A percentile compares a stretch with the other conserved stretches of the same genome.
Evolutionary conservation across 768 basidiomycete species (phyloP).

Genomic region (Gelatoporia subvermispora): DNA sequence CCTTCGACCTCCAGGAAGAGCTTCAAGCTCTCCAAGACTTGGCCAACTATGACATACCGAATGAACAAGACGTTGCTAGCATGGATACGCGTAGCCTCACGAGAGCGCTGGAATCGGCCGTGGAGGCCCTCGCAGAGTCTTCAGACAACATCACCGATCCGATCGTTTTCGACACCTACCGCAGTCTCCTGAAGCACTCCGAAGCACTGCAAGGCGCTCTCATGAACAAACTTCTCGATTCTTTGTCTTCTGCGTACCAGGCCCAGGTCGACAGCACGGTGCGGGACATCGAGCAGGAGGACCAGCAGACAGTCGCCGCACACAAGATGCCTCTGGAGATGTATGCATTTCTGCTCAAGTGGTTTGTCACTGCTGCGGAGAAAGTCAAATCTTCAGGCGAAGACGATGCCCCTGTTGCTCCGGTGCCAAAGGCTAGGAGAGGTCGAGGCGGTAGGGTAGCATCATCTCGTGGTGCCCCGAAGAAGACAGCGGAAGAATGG

Average conservation of each 20-base stretch:
- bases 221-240: constrained; percentile 87
- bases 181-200: constrained; percentile 75
- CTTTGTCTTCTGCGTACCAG: constrained; percentile 70
- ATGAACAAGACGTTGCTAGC: constrained; percentile 59
- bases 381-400: constrained; percentile 57
- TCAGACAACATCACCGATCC: constrained; percentile 66
- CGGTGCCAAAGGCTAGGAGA: constrained; percentile 45
- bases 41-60: constrained; percentile 57
- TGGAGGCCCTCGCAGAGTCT: constrained; percentile 73
- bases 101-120: constrained; percentile 62
- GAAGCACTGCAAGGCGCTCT: constrained; percentile 54
- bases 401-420: constrained; percentile 37
- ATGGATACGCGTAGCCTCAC: constrained; percentile 43
- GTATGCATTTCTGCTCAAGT: constrained; percentile 88
- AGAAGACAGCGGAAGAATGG: constrained; percentile 45
- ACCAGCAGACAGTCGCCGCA: constrained; percentile 50
- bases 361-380: constrained; percentile 83
- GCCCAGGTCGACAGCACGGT: constrained; percentile 68
- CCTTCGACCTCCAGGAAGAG: constrained; percentile 79
- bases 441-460: constrained; percentile 58
- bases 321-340: constrained; percentile 82
- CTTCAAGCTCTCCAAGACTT: constrained; percentile 59
- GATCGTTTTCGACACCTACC: constrained; percentile 75
- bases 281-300: constrained; percentile 65
- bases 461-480: constrained; percentile 36